phyloP scores from a whole-genome alignment of 768 basidiomycete genomes.

The Lentinula detonsa region DNA sequence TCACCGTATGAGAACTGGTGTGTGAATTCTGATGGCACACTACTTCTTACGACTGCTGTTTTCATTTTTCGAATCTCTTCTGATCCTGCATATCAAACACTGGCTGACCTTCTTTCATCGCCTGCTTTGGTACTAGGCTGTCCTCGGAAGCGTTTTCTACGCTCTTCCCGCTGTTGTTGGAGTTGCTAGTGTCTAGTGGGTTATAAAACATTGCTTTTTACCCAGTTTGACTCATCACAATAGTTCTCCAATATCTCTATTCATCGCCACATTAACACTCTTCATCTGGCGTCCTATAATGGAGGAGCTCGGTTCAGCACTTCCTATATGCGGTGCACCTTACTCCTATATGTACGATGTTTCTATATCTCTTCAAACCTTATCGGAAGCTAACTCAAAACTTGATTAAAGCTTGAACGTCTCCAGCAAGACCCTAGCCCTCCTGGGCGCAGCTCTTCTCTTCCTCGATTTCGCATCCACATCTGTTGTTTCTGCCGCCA shows the following conservation, averaged over 20 bases:
- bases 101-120: background rate
- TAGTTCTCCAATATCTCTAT: slow-evolving; percentile 66
- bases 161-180: slow-evolving; percentile 60
- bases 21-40: background rate
- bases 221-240: background rate
- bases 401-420: slow-evolving; percentile 44
- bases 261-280: slow-evolving; percentile 53
- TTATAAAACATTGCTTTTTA: slow-evolving; percentile 5
- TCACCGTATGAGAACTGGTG: background rate
- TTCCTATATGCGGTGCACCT: slow-evolving; percentile 66
- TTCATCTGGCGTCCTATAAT: slow-evolving; percentile 74
- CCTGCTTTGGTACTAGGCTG: slow-evolving; percentile 21
- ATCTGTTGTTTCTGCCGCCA: slow-evolving; percentile 66
- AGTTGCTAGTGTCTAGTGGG: slow-evolving; percentile 59
- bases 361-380: background rate
- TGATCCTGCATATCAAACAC: background rate
- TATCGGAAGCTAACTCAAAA: slow-evolving; percentile 4
- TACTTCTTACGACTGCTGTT: background rate
- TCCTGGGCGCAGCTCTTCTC: slow-evolving; percentile 60
- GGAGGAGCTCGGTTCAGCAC: slow-evolving; percentile 63
- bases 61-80: background rate
- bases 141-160: slow-evolving; percentile 66
- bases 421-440: slow-evolving; percentile 55
- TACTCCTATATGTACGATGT: slow-evolving; percentile 58
- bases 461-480: slow-evolving; percentile 71